Evolutionary conservation across 2,329 filamentous ascomycete species (phyloP).

Genomic region (Lachnellula hyalina): DNA sequence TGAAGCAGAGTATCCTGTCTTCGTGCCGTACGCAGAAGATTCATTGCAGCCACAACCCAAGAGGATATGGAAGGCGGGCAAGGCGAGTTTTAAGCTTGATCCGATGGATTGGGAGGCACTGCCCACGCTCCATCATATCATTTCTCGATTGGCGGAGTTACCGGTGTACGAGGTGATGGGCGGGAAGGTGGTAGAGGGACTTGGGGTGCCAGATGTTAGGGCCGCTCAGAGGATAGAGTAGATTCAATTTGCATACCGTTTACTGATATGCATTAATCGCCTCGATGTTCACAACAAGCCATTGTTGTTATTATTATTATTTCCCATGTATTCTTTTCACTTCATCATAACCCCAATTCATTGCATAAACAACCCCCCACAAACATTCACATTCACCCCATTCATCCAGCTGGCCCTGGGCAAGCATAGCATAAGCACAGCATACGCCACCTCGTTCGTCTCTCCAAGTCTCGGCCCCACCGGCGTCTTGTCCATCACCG

Average conservation of each 20-base stretch:
- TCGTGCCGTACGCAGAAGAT: slow-evolving; percentile 23
- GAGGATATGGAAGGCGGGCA: slow-evolving; percentile 35
- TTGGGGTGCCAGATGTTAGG: slow-evolving; percentile 45
- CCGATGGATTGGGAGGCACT: slow-evolving; percentile 47
- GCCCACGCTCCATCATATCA: slow-evolving; percentile 56
- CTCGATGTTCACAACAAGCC: too few relatives aligned
- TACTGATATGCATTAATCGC: not conserved
- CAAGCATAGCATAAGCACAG: slow-evolving; percentile 41
- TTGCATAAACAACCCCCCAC: slow-evolving; percentile 25
- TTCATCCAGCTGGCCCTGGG: slow-evolving; percentile 44
- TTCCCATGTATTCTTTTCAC: not conserved
- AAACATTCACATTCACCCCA: slow-evolving; percentile 35
- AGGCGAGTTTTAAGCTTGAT: slow-evolving; percentile 44
- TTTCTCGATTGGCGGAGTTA: slow-evolving; percentile 46
- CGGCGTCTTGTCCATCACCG: slow-evolving; percentile 39
- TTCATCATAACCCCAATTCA: not conserved
- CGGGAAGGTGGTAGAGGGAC: slow-evolving; percentile 50
- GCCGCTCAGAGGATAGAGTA: slow-evolving; percentile 32
- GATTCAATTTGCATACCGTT: not conserved
- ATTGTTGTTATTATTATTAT: too few relatives aligned
- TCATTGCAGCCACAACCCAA: slow-evolving; percentile 27
- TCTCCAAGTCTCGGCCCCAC: slow-evolving; percentile 38
- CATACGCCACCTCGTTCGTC: slow-evolving; percentile 42
- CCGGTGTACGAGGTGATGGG: slow-evolving; percentile 52
- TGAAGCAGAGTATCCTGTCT: slow-evolving; percentile 48